Base-by-base conservation (phyloP, 805 yeast genomes). In the Lipomyces sp. region DNA sequence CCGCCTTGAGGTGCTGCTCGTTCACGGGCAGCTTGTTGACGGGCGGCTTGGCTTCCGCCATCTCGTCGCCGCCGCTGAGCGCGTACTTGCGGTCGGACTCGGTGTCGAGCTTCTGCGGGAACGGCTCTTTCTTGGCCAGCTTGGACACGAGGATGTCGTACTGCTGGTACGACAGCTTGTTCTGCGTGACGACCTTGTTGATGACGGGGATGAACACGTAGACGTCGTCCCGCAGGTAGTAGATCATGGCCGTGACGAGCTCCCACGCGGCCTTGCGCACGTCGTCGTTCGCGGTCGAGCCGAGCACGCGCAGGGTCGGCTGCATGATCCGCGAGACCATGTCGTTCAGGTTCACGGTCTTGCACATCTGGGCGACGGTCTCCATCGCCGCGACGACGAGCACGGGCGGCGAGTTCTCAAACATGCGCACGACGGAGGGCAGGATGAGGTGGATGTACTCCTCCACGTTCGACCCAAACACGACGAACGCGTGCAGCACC, bases 321-420 rank as follows among this genome's bases (percentile, higher is more conserved):
- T 91, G 97, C 24, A 93, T 79, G 44, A 93, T 85, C 56, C 96
- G 74, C 1, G 96, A 85, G 0, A 96, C 83, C 87, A 89, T 84
- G 59, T 91, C 98, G 49, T 81, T 81, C 48, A 93, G 70, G 53
- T 81, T 77, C 3, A 91, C 83, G 34, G 74, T 77, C 59, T 80
- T 82, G 1, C 95, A 81, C 24, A 93, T 68, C 61, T 85, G 84
- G 0, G 96, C 96, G 38, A 93, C 73, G 0, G 95, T 81, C 42
- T 83, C 83, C 49, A 93, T 82, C 0, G 97, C 89, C 39, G 86
- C 81, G 50, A 76, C 78, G 49, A 87, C 73, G 31, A 91, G 74
- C 14, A 72, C 70, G 2, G 70, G 70, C 1, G 81, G 70, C 0
- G 81, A 75, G 31, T 49, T 49, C 63, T 93, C 96, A 62, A 90